Percentiles rank a stretch among this genome's conserved stretches.
These are phyloP conservation scores for Paragyromitra xinjiangensis DNA, from an alignment of 495 filamentous ascomycete species.

Conservation along the genomic window DNA sequence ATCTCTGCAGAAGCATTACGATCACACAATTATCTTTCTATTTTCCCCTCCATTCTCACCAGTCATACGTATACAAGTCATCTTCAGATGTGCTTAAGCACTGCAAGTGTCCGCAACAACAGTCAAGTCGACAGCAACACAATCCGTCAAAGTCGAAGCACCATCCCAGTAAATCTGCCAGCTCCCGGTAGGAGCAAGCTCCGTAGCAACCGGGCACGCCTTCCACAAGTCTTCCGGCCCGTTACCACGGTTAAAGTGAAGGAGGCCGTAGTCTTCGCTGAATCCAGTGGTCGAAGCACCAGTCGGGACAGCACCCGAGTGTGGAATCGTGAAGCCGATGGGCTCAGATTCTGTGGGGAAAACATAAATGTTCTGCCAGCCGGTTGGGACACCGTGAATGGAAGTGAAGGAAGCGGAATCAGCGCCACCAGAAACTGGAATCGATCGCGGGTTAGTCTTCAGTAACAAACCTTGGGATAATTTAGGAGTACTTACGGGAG, in stretches of 20 bases:
- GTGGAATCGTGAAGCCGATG: constrained; percentile 49
- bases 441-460: not conserved
- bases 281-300: constrained; percentile 39
- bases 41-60: not conserved
- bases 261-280: not conserved
- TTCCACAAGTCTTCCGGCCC: constrained; percentile 35
- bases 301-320: constrained; percentile 21
- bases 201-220: constrained; percentile 24
- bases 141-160: constrained; percentile 2
- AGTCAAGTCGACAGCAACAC: constrained; percentile 25
- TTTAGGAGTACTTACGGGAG: constrained; percentile 3
- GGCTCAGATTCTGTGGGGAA: constrained; percentile 41
- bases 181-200: not conserved
- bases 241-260: constrained; percentile 15
- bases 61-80: not conserved
- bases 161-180: constrained; percentile 53
- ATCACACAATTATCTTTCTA: not conserved
- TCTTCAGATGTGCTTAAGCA: not conserved
- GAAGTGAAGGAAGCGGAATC: constrained; percentile 36
- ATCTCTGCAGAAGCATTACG: not conserved
- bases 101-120: constrained; percentile 21
- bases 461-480: not conserved
- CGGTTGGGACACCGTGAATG: constrained; percentile 46
- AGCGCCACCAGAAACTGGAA: constrained; percentile 23
- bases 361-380: constrained; percentile 37